Conservation (phyloP, 2,329 filamentous ascomycete genomes). For the Didymella exigua region DNA sequence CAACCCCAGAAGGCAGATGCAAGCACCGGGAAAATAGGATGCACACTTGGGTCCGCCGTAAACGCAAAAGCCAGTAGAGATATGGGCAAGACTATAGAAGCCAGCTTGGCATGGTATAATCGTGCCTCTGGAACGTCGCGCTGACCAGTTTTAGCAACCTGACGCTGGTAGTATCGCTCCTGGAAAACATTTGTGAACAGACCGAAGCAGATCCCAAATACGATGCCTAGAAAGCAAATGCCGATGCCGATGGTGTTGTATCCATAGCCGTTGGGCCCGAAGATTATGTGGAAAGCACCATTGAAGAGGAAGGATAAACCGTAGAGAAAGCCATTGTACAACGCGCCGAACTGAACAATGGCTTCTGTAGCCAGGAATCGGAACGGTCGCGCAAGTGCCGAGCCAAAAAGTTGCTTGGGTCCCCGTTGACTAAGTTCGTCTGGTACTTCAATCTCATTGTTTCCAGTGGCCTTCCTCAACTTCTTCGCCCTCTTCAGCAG, state of each 20-base stretch:
- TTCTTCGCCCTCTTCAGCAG: slow-evolving; percentile 45
- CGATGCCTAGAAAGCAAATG: slow-evolving; percentile 50
- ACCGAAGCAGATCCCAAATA: slow-evolving; percentile 51
- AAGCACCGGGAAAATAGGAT: slow-evolving; percentile 55
- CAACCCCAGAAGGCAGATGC: slow-evolving; percentile 58
- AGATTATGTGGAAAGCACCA: slow-evolving; percentile 57
- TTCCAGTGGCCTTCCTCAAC: slow-evolving; percentile 34
- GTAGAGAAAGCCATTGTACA: slow-evolving; percentile 58
- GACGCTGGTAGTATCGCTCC: slow-evolving; percentile 50
- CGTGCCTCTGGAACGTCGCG: slow-evolving; percentile 52
- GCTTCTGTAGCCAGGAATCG: slow-evolving; percentile 55
- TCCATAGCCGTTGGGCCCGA: slow-evolving; percentile 52
- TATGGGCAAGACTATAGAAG: slow-evolving; percentile 46
- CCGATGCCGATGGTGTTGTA: slow-evolving; percentile 50
- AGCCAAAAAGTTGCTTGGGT: slow-evolving; percentile 49
- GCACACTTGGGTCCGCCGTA: slow-evolving; percentile 32
- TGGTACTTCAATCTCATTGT: slow-evolving; percentile 42
- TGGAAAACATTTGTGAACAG: slow-evolving; percentile 54
- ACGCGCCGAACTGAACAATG: slow-evolving; percentile 55
- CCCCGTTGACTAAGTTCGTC: slow-evolving; percentile 49
- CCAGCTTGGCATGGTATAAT: slow-evolving; percentile 49
- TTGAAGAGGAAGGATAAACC: slow-evolving; percentile 59
- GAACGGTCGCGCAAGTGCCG: slow-evolving; percentile 55
- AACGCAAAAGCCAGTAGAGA: slow-evolving; percentile 48
- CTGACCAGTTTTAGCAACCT: slow-evolving; percentile 39